These are phyloP conservation scores for bread wheat (Triticum aestivum) DNA, from an alignment of 176 grass and related monocot genomes.

Conservation along the genomic window IWGSC_CS_RefSeq_v2.1 NC_057814.1:16348605-16349104, in stretches of 20 bases:
- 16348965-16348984: not conserved
- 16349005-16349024: not conserved
- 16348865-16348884: conserved; percentile 13
- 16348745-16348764: not conserved
- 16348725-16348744: not conserved
- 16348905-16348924: not conserved
- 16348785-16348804: not conserved
- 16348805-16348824: not conserved
- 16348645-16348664: conserved; percentile 2
- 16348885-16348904: conserved; percentile 11
- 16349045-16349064: conserved; percentile 18
- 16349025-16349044: conserved; percentile 4
- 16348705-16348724: not conserved
- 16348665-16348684: not conserved
- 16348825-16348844: not conserved
- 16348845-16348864: not conserved
- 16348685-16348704: not conserved
- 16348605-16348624: conserved; percentile 92
- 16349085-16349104: conserved; percentile 76
- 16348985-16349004: not conserved
- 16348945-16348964: not conserved
- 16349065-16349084: conserved; percentile 54
- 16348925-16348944: not conserved
- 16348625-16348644: not conserved
- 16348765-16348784: conserved; percentile 12